Percentiles rank a stretch among this genome's conserved stretches.
These are phyloP conservation scores for Candida maesae DNA, from an alignment of 805 yeast species.

Conservation along the genomic window DNA sequence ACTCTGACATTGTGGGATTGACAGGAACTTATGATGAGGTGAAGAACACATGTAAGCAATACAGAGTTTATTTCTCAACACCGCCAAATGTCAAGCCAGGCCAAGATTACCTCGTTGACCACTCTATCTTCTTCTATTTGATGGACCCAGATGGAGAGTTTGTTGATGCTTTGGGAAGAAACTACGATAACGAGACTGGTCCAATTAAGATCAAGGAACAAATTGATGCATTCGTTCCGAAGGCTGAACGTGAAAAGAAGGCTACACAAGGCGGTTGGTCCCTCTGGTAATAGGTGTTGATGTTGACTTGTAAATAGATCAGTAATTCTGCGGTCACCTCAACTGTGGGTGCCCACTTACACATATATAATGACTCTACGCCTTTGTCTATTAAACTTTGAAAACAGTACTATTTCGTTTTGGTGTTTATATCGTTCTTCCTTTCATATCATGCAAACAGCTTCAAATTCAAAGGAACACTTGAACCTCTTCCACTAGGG, in stretches of 20 bases:
- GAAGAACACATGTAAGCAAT: conserved; percentile 81
- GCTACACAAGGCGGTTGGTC: conserved; percentile 45
- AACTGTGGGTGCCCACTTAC: too few relatives aligned
- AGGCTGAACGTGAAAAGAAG: conserved; percentile 61
- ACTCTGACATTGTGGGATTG: conserved; percentile 81
- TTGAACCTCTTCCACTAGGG: conserved; percentile 91
- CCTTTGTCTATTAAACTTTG: too few relatives aligned
- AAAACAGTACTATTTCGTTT: too few relatives aligned
- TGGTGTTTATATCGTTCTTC: too few relatives aligned
- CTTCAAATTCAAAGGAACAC: conserved; percentile 17
- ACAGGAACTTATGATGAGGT: conserved; percentile 89
- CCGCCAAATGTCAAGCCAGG: conserved; percentile 94
- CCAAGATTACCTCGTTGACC: conserved; percentile 94
- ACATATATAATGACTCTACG: too few relatives aligned
- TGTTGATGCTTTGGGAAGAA: conserved; percentile 91
- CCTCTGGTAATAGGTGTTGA: conserved; percentile 17
- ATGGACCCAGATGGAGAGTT: conserved; percentile 99
- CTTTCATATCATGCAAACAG: conserved; percentile 7
- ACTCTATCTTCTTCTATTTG: conserved; percentile 92
- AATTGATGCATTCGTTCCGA: conserved; percentile 71
- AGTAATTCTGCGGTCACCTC: neutral
- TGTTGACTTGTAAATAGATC: neutral
- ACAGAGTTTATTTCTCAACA: conserved; percentile 95
- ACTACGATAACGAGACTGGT: conserved; percentile 76
- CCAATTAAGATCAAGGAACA: conserved; percentile 72